phyloP scores from a whole-genome alignment of 371 early-diverging fungal genomes.

The Mortierella sp. region DNA sequence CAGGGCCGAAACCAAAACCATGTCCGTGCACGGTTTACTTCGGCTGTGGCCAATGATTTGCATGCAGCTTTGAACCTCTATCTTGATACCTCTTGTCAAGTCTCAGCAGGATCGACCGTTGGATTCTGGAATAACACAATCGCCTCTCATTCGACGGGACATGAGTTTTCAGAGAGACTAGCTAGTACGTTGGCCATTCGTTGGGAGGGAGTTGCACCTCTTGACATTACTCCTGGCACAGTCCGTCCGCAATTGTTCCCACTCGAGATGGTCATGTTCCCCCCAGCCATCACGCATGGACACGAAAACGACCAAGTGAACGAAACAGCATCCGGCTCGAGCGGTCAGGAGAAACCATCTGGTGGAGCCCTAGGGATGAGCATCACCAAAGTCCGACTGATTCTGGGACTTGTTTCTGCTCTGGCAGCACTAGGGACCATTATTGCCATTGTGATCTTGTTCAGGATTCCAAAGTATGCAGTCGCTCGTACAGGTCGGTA shows the following conservation, averaged over 20 bases:
- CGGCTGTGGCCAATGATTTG: constrained; percentile 9
- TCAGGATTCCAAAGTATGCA: too few relatives aligned
- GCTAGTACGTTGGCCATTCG: constrained; percentile 6
- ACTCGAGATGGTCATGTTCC: neutral
- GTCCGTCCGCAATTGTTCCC: constrained; percentile 9
- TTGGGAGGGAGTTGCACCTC: constrained; percentile 22
- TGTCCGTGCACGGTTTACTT: constrained; percentile 3
- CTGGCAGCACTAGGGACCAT: too few relatives aligned
- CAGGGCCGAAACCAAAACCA: neutral
- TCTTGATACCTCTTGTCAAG: constrained; percentile 7
- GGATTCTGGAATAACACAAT: constrained; percentile 19
- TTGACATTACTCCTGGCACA: constrained; percentile 8
- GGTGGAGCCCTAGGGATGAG: too few relatives aligned
- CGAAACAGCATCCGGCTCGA: too few relatives aligned
- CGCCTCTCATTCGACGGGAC: neutral
- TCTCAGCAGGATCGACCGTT: constrained; percentile 4
- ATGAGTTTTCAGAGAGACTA: neutral
- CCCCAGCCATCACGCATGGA: too few relatives aligned
- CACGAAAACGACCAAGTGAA: too few relatives aligned
- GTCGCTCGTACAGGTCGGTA: too few relatives aligned
- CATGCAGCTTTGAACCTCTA: constrained; percentile 40
- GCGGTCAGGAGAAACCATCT: too few relatives aligned
- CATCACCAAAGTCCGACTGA: too few relatives aligned
- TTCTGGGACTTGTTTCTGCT: too few relatives aligned
- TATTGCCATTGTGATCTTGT: too few relatives aligned